Evolutionary conservation across 805 yeast genomes (phyloP).

Genomic region (Ogataea sp.): DNA sequence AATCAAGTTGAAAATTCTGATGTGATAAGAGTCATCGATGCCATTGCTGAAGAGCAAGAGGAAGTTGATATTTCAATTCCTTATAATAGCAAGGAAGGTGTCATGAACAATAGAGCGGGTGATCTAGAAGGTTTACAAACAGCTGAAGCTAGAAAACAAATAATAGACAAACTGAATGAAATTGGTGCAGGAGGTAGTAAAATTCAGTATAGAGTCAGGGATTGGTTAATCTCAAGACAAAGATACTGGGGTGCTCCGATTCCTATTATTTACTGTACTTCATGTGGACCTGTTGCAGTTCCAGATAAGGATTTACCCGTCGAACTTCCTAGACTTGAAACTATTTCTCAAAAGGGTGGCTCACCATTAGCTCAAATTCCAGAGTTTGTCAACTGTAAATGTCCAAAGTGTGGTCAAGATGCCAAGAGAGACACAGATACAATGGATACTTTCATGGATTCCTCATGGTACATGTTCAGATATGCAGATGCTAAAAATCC

Average conservation of each 20-base stretch:
- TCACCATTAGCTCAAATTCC: conserved; percentile 64
- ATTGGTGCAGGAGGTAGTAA: conserved; percentile 35
- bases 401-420: conserved; percentile 70
- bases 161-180: conserved; percentile 34
- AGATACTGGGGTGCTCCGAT: conserved; percentile 99
- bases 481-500: conserved; percentile 67
- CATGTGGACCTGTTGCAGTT: conserved; percentile 88
- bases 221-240: conserved; percentile 93
- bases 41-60: conserved; percentile 20
- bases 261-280: conserved; percentile 81
- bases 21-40: conserved; percentile 38
- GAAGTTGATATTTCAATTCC: conserved; percentile 16
- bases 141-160: conserved; percentile 40
- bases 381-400: conserved; percentile 62
- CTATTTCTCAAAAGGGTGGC: conserved; percentile 35
- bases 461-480: conserved; percentile 93
- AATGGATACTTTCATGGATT: conserved; percentile 97
- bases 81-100: conserved; percentile 34
- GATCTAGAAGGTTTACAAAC: conserved; percentile 41
- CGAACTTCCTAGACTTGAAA: conserved; percentile 50
- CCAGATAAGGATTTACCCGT: conserved; percentile 87
- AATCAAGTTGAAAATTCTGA: conserved; percentile 42
- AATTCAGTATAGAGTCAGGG: conserved; percentile 63
- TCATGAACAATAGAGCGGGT: conserved; percentile 39
- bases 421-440: conserved; percentile 94